These are phyloP conservation scores for Orbilia javanica DNA, from an alignment of 2,329 filamentous ascomycete genomes.

Conservation along the genomic window DNA sequence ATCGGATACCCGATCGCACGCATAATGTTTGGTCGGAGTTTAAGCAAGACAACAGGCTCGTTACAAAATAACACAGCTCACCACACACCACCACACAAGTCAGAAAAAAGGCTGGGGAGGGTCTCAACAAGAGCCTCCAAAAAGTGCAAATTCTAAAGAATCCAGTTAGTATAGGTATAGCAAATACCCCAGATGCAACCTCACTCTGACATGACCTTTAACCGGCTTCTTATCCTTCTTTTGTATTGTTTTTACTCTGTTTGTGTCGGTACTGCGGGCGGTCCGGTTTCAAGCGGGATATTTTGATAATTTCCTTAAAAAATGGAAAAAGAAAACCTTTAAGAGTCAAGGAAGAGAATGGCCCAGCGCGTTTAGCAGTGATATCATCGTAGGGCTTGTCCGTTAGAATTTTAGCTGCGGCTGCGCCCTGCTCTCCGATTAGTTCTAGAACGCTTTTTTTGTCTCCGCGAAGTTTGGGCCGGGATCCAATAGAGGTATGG, in stretches of 20 bases:
- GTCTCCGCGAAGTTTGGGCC: background rate
- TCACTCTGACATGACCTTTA: too few species aligned
- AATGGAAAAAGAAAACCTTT: too few species aligned
- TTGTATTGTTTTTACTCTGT: background rate
- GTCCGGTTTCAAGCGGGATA: background rate
- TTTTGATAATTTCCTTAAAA: background rate
- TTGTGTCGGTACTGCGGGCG: background rate
- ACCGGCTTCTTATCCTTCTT: too few species aligned
- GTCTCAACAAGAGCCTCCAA: background rate
- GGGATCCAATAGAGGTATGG: background rate
- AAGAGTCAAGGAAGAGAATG: too few species aligned
- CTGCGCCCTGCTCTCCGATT: background rate
- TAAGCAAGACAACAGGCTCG: too few species aligned
- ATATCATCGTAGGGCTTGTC: background rate
- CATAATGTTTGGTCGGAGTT: too few species aligned
- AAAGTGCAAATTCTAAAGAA: background rate
- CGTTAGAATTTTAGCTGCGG: background rate
- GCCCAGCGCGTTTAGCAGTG: too few species aligned
- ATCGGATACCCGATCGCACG: too few species aligned
- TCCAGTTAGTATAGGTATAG: background rate
- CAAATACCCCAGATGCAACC: too few species aligned
- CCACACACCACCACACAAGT: background rate
- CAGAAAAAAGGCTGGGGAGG: background rate
- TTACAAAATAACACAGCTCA: too few species aligned
- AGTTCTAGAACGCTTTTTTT: background rate